Percentiles rank a stretch among this genome's conserved stretches.
Evolutionary conservation across 257 asterid species (phyloP).

Genomic region (Nicotiana attenuata): DNA sequence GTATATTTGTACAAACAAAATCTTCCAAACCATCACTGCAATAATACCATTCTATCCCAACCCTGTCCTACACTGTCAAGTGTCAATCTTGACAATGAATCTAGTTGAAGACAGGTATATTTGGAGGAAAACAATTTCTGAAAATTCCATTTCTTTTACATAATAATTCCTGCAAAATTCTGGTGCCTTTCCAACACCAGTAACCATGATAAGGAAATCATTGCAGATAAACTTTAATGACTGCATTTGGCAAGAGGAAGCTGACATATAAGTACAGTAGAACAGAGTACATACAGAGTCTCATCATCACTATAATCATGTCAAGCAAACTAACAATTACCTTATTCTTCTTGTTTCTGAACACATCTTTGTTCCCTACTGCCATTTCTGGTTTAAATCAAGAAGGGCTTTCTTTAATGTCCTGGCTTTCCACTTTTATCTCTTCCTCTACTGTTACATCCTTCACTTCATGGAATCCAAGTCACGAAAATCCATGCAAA

Average conservation of each 20-base stretch:
- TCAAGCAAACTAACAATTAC: conserved; percentile 24
- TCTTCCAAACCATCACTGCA: conserved; percentile 7
- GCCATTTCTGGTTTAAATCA: conserved; percentile 44
- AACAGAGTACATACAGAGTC: conserved; percentile 9
- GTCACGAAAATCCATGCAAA: conserved; percentile 48
- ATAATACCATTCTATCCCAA: conserved; percentile 1
- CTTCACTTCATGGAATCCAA: conserved; percentile 56
- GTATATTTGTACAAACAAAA: conserved; percentile 13
- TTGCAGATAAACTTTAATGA: conserved; percentile 14
- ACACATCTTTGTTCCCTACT: conserved; percentile 24
- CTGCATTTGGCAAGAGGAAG: conserved; percentile 20
- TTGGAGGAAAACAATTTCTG: not conserved
- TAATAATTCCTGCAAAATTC: not conserved
- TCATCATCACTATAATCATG: conserved; percentile 33
- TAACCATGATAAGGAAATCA: conserved; percentile 24
- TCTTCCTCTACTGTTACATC: conserved; percentile 35
- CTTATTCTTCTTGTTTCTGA: conserved; percentile 36
- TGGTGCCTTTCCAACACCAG: conserved; percentile 1
- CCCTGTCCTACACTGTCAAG: conserved; percentile 12
- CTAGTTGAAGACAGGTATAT: conserved; percentile 5
- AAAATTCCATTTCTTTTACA: not conserved
- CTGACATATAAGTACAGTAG: conserved; percentile 21
- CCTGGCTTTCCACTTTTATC: conserved; percentile 64
- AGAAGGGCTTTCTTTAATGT: conserved; percentile 51
- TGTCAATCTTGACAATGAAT: conserved; percentile 9